These are phyloP conservation scores for Diutina siamensis DNA, from an alignment of 1,139 yeast genomes.

Conservation along the genomic window DNA sequence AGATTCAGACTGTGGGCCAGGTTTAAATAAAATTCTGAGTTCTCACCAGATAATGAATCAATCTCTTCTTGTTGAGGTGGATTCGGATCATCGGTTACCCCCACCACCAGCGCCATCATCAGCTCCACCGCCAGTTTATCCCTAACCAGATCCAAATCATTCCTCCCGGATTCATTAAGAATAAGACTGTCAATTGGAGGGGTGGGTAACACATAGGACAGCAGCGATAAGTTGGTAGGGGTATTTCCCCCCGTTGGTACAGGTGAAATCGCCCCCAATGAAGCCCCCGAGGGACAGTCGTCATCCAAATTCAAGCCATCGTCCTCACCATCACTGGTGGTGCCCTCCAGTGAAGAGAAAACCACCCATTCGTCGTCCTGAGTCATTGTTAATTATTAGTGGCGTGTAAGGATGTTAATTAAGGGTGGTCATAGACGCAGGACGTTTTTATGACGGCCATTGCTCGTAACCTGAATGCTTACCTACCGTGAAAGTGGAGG, in stretches of 20 bases:
- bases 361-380: conserved; percentile 5
- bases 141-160: too few species aligned
- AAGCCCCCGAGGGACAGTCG: too few species aligned
- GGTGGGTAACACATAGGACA: background rate
- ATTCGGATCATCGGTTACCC: background rate
- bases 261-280: too few species aligned
- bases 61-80: background rate
- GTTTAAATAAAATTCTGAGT: background rate
- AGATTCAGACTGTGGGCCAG: background rate
- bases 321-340: background rate
- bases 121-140: too few species aligned
- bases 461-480: too few species aligned
- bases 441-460: too few species aligned
- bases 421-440: too few species aligned
- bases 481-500: too few species aligned
- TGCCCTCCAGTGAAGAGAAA: conserved; percentile 1
- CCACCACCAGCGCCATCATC: background rate
- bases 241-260: background rate
- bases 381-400: too few species aligned
- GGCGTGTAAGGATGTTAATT: too few species aligned
- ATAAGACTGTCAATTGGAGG: background rate
- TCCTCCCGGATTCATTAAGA: background rate
- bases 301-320: background rate
- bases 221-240: background rate
- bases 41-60: background rate